A percentile compares a stretch with the other conserved stretches of the same genome.
Evolutionary conservation across 2,329 filamentous ascomycete species (phyloP).

Genomic region (Amesomyces nigricolor): DNA sequence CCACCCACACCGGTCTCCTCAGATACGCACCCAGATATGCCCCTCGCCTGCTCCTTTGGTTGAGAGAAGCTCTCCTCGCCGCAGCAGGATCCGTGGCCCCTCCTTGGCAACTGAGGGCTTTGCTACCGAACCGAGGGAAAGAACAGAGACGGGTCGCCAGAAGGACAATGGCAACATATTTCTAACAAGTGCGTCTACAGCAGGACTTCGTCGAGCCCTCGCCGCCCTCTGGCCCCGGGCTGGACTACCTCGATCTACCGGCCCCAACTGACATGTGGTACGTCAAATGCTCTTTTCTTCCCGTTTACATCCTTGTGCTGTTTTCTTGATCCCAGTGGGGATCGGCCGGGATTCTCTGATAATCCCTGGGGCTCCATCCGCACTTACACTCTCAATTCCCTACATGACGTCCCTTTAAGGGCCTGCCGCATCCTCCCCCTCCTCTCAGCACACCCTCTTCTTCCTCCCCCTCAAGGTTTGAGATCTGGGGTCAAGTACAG

Average conservation of each 20-base stretch:
- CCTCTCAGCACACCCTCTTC: slow-evolving; percentile 6
- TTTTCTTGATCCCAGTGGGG: background rate
- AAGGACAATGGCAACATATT: slow-evolving; percentile 17
- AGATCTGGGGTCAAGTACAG: slow-evolving; percentile 11
- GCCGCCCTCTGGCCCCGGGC: slow-evolving; percentile 42
- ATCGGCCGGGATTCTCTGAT: slow-evolving; percentile 15
- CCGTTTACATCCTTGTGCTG: slow-evolving; percentile 17
- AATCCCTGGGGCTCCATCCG: slow-evolving; percentile 13
- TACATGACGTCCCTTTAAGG: slow-evolving; percentile 16
- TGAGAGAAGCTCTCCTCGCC: slow-evolving; percentile 10
- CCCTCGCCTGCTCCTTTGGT: background rate
- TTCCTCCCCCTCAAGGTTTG: background rate
- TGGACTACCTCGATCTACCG: slow-evolving; percentile 51
- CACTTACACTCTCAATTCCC: slow-evolving; percentile 22
- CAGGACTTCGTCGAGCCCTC: slow-evolving; percentile 51
- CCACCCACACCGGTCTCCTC: slow-evolving; percentile 8
- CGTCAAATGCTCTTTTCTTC: slow-evolving; percentile 29
- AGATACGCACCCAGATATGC: slow-evolving; percentile 6
- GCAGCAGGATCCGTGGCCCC: slow-evolving; percentile 4
- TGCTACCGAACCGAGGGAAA: background rate
- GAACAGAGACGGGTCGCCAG: background rate
- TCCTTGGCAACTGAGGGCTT: background rate
- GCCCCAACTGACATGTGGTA: slow-evolving; percentile 51
- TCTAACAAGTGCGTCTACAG: slow-evolving; percentile 32
- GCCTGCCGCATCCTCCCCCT: slow-evolving; percentile 1